Evolutionary conservation across 106 monocot genomes (phyloP).

Genomic region (Apostasia ramifera): DNA sequence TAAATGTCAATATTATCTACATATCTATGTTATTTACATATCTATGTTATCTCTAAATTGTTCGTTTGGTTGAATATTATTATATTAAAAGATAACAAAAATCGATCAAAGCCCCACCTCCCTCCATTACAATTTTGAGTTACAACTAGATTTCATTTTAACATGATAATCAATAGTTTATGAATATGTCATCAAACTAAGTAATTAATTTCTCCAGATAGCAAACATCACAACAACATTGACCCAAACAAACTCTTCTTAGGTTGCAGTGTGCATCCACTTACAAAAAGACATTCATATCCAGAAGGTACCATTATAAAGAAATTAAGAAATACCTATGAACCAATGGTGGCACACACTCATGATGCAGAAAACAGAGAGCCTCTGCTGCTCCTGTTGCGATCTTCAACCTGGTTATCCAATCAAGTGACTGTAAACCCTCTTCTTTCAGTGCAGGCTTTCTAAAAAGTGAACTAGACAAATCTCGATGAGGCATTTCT

Average conservation of each 20-base stretch:
- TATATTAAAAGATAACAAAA: no score
- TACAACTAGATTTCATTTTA: neutral
- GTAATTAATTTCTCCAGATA: neutral
- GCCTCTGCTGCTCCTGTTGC: conserved; percentile 60
- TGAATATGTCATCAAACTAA: neutral
- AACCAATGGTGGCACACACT: conserved; percentile 53
- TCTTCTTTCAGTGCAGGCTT: conserved; percentile 30
- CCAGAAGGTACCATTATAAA: neutral
- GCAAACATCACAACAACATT: no score
- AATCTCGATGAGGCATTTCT: conserved; percentile 47
- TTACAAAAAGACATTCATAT: no score
- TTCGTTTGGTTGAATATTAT: no score
- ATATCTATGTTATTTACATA: no score
- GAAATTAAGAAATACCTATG: conserved; percentile 39
- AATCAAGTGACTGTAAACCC: conserved; percentile 50
- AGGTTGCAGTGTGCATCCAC: no score
- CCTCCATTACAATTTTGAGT: no score
- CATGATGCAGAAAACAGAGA: conserved; percentile 55
- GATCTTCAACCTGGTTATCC: conserved; percentile 72
- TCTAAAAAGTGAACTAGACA: conserved; percentile 38
- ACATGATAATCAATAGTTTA: neutral
- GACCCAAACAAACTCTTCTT: no score
- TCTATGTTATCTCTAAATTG: no score
- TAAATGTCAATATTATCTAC: no score
- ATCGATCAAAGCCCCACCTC: no score